Evolutionary conservation across 805 yeast species (phyloP), one percentile per base, ranked within the genome.

Genomic region (Kodamaea kakaduensis): DNA sequence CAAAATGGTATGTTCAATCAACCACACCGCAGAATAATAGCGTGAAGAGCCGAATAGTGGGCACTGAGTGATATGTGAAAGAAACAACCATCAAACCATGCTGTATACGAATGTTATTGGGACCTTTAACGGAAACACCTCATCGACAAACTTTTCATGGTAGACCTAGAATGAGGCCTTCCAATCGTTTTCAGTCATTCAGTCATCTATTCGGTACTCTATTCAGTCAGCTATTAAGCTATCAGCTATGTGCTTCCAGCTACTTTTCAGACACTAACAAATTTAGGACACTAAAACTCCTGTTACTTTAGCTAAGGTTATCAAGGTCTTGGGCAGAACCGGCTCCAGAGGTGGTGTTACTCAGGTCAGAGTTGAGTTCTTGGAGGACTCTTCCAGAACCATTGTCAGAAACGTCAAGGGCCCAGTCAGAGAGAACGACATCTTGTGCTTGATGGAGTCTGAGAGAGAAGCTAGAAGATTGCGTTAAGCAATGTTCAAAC

Each of bases 291-390:
- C 77, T 51, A 76, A 81, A 74, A 80, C 86, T 73, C 96, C 96
- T 69, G 97, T 90, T 65, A 93, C 96, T 78, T 86, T 90, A 75
- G 98, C 97, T 71, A 90, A 90, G 81, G 98, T 90, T 69, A 87
- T 87, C 76, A 93, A 90, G 80, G 97, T 90, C 72, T 81, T 90
- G 75, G 97, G 97, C 73, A 90, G 98, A 78, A 90, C 98, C 83
- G 98, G 98, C 71, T 90, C 98, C 71, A 90, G 97, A 78, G 97
- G 97, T 84, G 96, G 96, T 80, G 96, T 86, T 73, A 86, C 95
- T 75, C 96, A 86, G 75, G 96, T 87, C 74, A 86, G 96, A 74
- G 96, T 86, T 65, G 95, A 86, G 75, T 87, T 86, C 82, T 77
- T 86, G 69, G 96, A 87, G 65, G 96, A 87, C 71, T 77, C 89